Conservation (phyloP, 352 stramenopile genomes). For the Blastocystis sp. region DNA sequence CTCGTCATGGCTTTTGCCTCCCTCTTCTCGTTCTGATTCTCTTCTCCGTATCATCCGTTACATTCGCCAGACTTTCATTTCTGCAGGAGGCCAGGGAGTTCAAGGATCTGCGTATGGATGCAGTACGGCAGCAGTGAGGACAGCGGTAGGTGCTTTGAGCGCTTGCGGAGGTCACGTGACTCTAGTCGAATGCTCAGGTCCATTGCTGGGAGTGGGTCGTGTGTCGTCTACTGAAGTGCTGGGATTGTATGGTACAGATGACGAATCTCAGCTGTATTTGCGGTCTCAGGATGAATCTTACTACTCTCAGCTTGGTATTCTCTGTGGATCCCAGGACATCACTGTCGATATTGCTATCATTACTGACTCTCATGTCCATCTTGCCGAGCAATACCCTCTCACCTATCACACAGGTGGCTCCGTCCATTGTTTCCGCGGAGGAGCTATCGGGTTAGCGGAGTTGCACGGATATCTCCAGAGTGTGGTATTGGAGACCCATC, state of each 20-base stretch:
- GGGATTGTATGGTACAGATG: constrained; percentile 22
- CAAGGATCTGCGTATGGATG: neutral
- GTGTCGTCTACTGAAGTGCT: neutral
- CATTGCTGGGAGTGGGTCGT: neutral
- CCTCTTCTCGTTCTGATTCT: neutral
- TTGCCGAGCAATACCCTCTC: constrained; percentile 10
- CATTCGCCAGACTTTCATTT: neutral
- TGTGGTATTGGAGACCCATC: neutral
- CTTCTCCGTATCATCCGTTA: neutral
- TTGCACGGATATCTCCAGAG: constrained; percentile 47
- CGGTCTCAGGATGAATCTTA: constrained; percentile 1
- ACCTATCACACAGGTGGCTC: neutral
- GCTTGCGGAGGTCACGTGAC: constrained; percentile 32
- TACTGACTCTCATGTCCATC: constrained; percentile 16
- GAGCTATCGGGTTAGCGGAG: neutral
- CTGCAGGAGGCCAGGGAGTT: too few species aligned
- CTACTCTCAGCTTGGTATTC: neutral
- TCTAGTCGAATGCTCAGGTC: neutral
- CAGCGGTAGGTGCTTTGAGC: neutral
- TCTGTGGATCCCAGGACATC: neutral
- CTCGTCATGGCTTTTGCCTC: neutral
- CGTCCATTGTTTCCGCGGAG: neutral
- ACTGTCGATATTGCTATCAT: neutral
- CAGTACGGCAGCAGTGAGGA: neutral
- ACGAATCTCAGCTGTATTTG: constrained; percentile 48